Evolutionary conservation across 1,139 yeast species (phyloP), one percentile per base, ranked within the genome.

Genomic region (Geotrichum candidum): DNA sequence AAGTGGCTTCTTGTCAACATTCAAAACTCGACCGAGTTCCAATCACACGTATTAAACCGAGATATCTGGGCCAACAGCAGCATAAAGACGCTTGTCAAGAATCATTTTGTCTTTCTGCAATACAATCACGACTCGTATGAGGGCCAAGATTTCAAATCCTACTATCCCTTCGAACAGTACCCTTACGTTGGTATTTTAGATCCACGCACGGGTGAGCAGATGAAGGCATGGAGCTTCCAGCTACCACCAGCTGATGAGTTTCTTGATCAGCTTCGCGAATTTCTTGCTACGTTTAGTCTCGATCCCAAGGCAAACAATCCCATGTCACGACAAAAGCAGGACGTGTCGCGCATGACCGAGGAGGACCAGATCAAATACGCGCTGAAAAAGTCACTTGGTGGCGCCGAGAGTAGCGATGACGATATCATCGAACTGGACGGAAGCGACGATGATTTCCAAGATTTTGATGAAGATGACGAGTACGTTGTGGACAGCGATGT

Each of bases 111-210:
- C 4, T 90, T 92, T 70, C 73, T 92, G 55, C 78, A 76, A 48
- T 92, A 88, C 73, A 92, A 88, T 67, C 80, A 80, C 58, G 95
- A 88, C 68, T 86, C 95, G 1, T 82, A 84, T 11, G 86, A 84
- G 65, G 98, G 97, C 1, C 78, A 79, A 65, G 82, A 80, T 64
- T 94, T 90, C 72, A 71, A 80, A 27, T 86, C 86, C 65, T 87
- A 88, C 70, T 92, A 94, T 71, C 86, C 88, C 3, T 78, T 85
- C 59, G 74, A 79, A n/a, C 82, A 82, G 33, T 87, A 78, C 70
- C 99, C 99, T 1, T 97, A 94, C 72, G 85, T 95, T 53, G 90
- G 97, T 1, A 89, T 95, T 53, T 73, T 95, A 61, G 99, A 95
- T 72, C 97, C 99, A 1, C 84, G 92, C 72, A 94, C 99, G 0